A percentile compares a stretch with the other conserved stretches of the same genome.
phyloP scores from a whole-genome alignment of 116 monocot genomes.

The Phalaenopsis hybrid region DNA sequence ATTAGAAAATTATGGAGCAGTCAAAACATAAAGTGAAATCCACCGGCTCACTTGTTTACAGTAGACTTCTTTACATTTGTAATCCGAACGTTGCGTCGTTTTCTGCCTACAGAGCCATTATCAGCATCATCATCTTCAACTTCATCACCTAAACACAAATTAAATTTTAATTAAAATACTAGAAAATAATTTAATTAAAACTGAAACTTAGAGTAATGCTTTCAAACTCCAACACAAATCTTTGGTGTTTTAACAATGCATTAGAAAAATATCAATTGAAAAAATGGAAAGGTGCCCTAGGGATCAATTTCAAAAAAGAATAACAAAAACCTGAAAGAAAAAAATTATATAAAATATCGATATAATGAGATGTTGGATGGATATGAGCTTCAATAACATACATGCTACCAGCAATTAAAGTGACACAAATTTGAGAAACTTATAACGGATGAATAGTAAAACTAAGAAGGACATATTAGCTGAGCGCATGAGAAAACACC shows the following conservation, averaged over 20 bases:
- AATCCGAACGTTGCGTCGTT: slow-evolving; percentile 49
- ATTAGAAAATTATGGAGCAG: not conserved
- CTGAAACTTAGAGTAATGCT: not conserved
- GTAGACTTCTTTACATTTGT: slow-evolving; percentile 49
- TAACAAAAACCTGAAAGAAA: not conserved
- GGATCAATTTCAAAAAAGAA: not conserved
- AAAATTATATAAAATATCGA: slow-evolving; percentile 5
- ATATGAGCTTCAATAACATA: not conserved
- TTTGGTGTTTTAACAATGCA: not conserved
- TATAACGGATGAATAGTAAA: not conserved
- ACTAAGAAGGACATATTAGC: not conserved
- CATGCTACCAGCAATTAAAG: not conserved
- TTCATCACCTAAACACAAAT: slow-evolving; percentile 48
- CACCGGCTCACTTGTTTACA: slow-evolving; percentile 63
- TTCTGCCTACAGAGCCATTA: slow-evolving; percentile 46
- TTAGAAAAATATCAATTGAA: not conserved
- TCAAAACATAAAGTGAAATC: slow-evolving; percentile 9
- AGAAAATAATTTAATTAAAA: not conserved
- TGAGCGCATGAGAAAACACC: not conserved
- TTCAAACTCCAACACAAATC: not conserved
- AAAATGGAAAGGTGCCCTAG: not conserved
- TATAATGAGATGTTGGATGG: not conserved
- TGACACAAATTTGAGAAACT: not conserved
- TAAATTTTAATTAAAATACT: not conserved
- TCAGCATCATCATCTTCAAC: slow-evolving; percentile 68